Evolutionary conservation across 306 rosid species (phyloP), one percentile per base, ranked within the genome.

Genomic region (Senna tora): DNA sequence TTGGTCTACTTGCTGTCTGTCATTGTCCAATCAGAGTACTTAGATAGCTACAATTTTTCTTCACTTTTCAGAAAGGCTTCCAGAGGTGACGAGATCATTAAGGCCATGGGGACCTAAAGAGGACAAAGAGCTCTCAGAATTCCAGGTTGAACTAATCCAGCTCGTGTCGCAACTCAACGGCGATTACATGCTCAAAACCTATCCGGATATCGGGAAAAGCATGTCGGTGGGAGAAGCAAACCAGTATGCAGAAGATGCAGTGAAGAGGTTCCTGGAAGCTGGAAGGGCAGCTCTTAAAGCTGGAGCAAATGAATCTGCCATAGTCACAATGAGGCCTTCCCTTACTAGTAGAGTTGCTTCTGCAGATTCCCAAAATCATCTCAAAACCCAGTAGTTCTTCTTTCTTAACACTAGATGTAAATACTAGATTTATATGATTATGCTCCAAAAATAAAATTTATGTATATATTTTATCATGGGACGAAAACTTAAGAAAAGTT

Each of bases 101-200:
- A 86, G 97, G 81, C 87, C 89, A 60, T 53, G 83, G 80, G 95
- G 92, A 65, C 91, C 98, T 0, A 82, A 66, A 74, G 96, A 89
- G 78, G 89, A 89, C 46, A 59, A 78, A 7, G 81, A 72, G 16
- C 94, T 91, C 60, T 94, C 98, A 28, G 98, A 94, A 79, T 94
- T 94, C 76, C 97, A 94, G 67, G 75, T 89, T 20, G 98, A 94
- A 57, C 54, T 94, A 53, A 94, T 94, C 69, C 98, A 94, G 74
- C 94, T 94, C 1, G 97, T 97, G n/a, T 94, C 98, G 43, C 98
- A 94, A 85, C 97, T 94, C 60, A 87, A 82, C 12, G 98, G 98
- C 5, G 98, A 94, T 74, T 17, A 94, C 41, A 83, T 94, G 16
- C 92, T 91, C 19, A 84, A 86, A 7, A 79, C 90, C 1, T 94